phyloP scores from a whole-genome alignment of 2,329 filamentous ascomycete genomes.

The Diplodia intermedia region DNA sequence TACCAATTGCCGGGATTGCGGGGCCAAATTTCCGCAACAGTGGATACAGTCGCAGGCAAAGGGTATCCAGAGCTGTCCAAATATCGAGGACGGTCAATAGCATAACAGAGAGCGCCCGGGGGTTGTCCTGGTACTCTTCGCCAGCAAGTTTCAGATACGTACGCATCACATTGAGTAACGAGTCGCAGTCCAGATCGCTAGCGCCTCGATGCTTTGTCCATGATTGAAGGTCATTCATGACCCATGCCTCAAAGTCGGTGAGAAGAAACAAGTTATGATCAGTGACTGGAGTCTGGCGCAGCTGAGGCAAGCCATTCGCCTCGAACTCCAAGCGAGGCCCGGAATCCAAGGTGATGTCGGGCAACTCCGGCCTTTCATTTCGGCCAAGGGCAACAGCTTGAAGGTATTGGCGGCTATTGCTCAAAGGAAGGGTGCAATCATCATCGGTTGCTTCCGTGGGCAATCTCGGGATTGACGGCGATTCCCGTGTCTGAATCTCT shows the following conservation, averaged over 20 bases:
- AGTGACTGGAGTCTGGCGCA: not conserved
- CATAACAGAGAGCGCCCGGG: slow-evolving; percentile 61
- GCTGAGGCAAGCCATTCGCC: slow-evolving; percentile 32
- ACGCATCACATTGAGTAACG: slow-evolving; percentile 35
- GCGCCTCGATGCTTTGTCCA: slow-evolving; percentile 51
- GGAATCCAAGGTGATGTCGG: not conserved
- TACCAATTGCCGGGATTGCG: slow-evolving; percentile 53
- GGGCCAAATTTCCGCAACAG: slow-evolving; percentile 58
- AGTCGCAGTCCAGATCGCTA: slow-evolving; percentile 39
- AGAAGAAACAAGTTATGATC: slow-evolving; percentile 40
- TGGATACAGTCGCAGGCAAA: slow-evolving; percentile 48
- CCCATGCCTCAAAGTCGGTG: slow-evolving; percentile 59
- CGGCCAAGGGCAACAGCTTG: not conserved
- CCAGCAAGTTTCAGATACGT: slow-evolving; percentile 36
- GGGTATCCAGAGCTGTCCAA: slow-evolving; percentile 65
- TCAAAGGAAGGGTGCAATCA: not conserved
- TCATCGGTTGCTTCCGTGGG: not conserved
- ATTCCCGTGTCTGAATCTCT: not conserved
- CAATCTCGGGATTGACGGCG: not conserved
- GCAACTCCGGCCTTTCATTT: not conserved
- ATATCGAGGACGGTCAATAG: slow-evolving; percentile 63
- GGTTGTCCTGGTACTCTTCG: slow-evolving; percentile 48
- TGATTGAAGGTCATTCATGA: slow-evolving; percentile 46
- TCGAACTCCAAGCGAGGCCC: slow-evolving; percentile 29
- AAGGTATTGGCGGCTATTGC: not conserved